Evolutionary conservation across 139 green algal genomes (phyloP).

Genomic region (Chlorokybus atmophyticus): DNA sequence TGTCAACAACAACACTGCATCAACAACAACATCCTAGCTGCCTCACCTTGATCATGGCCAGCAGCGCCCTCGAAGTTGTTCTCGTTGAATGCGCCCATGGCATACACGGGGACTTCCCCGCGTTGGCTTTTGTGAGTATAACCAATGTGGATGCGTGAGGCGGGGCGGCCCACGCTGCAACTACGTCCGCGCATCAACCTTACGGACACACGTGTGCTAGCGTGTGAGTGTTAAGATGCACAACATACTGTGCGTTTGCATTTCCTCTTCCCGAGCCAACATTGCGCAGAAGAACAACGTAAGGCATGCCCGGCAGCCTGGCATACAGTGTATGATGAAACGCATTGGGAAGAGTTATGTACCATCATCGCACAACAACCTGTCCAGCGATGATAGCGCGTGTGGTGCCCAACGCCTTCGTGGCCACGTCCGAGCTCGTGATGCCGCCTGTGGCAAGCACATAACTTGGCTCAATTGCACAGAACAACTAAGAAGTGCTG

Average conservation of each 20-base stretch:
- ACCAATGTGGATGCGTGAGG: too few relatives aligned
- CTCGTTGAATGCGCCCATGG: constrained; percentile 24
- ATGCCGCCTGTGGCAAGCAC: constrained; percentile 15
- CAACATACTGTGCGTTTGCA: too few relatives aligned
- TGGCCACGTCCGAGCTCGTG: constrained; percentile 16
- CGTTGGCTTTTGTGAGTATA: background rate
- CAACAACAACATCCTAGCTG: too few relatives aligned
- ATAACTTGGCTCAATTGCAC: constrained; percentile 2
- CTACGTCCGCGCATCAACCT: constrained; percentile 9
- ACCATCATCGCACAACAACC: background rate
- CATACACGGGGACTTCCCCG: constrained; percentile 19
- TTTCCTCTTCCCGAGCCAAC: too few relatives aligned
- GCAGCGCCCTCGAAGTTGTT: constrained; percentile 29
- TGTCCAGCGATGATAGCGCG: constrained; percentile 8
- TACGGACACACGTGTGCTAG: background rate
- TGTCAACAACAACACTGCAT: too few relatives aligned
- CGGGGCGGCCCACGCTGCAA: constrained; percentile 9
- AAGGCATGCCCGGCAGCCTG: constrained; percentile 26
- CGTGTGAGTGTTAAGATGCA: too few relatives aligned
- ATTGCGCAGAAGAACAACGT: constrained; percentile 27
- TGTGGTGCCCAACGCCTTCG: constrained; percentile 5
- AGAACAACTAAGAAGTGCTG: too few relatives aligned
- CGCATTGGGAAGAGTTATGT: too few relatives aligned
- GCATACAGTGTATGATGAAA: too few relatives aligned
- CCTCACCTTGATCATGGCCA: constrained; percentile 24